Evolutionary conservation across 495 filamentous ascomycete species (phyloP).

Genomic region (Hyaloscypha hepaticicola): DNA sequence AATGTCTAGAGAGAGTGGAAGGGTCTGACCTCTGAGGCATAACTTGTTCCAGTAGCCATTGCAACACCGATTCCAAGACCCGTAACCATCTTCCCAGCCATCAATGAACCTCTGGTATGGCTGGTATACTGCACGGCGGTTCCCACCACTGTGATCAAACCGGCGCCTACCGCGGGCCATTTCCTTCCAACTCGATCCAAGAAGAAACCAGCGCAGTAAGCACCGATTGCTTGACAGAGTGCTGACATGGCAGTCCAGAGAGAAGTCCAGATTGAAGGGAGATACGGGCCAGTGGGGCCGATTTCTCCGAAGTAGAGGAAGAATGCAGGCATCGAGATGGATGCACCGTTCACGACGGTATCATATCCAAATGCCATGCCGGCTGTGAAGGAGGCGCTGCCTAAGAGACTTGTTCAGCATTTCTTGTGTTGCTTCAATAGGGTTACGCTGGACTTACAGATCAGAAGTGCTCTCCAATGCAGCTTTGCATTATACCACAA

Average conservation of each 20-base stretch:
- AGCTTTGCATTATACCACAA: background rate
- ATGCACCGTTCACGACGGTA: slow-evolving; percentile 31
- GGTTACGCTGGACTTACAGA: slow-evolving; percentile 7
- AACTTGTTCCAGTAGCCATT: slow-evolving; percentile 32
- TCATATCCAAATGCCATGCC: slow-evolving; percentile 23
- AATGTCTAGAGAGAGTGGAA: background rate
- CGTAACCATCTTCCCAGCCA: slow-evolving; percentile 35
- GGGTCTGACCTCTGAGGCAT: slow-evolving; percentile 24
- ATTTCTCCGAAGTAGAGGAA: slow-evolving; percentile 32
- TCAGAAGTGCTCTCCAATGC: background rate
- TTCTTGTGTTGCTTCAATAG: background rate
- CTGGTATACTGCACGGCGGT: slow-evolving; percentile 20
- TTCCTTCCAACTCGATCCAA: slow-evolving; percentile 31
- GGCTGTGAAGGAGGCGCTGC: slow-evolving; percentile 14
- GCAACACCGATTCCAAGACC: slow-evolving; percentile 26
- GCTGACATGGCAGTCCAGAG: slow-evolving; percentile 35
- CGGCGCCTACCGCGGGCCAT: slow-evolving; percentile 20
- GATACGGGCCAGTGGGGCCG: slow-evolving; percentile 27
- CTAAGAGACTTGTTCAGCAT: background rate
- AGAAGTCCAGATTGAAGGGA: slow-evolving; percentile 33
- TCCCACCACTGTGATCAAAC: slow-evolving; percentile 9
- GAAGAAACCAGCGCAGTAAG: slow-evolving; percentile 27
- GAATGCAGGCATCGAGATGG: slow-evolving; percentile 34
- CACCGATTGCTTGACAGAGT: slow-evolving; percentile 30
- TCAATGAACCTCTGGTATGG: slow-evolving; percentile 22